These are phyloP conservation scores for Rachicladosporium sp. DNA, from an alignment of 2,329 filamentous ascomycete species.

Conservation along the genomic window DNA sequence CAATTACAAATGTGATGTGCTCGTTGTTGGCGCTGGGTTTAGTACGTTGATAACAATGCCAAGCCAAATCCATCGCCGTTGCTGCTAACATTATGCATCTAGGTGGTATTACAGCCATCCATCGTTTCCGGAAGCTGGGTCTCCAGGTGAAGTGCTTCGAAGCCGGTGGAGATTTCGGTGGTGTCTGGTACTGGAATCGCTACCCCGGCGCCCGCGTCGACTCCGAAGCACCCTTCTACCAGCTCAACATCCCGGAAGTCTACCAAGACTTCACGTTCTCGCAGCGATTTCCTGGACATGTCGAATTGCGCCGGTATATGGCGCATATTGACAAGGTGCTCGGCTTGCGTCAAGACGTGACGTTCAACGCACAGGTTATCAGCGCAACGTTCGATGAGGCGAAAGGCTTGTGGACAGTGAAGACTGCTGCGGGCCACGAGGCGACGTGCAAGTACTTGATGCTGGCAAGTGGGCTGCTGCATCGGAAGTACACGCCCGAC, in stretches of 20 bases:
- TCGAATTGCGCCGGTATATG: slow-evolving; percentile 45
- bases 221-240: slow-evolving; percentile 35
- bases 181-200: slow-evolving; percentile 27
- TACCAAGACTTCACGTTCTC: slow-evolving; percentile 43
- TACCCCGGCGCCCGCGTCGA: slow-evolving; percentile 36
- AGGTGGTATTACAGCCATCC: slow-evolving; percentile 28
- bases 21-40: slow-evolving; percentile 29
- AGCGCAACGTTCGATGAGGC: slow-evolving; percentile 40
- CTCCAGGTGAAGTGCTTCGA: slow-evolving; percentile 25
- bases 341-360: slow-evolving; percentile 43
- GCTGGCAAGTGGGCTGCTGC: slow-evolving; percentile 26
- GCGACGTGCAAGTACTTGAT: slow-evolving; percentile 24
- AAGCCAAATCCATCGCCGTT: too few relatives aligned
- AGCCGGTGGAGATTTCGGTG: slow-evolving; percentile 24
- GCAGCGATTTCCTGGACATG: slow-evolving; percentile 19
- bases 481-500: slow-evolving; percentile 27
- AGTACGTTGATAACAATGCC: too few relatives aligned
- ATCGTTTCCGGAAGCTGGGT: slow-evolving; percentile 20
- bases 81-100: background rate
- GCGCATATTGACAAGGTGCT: slow-evolving; percentile 46
- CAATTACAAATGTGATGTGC: slow-evolving; percentile 10
- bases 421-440: slow-evolving; percentile 31
- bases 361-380: slow-evolving; percentile 44
- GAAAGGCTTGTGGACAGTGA: slow-evolving; percentile 38
- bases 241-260: slow-evolving; percentile 36